phyloP scores from a whole-genome alignment of 768 basidiomycete species.

The Trametes coccinea region DNA sequence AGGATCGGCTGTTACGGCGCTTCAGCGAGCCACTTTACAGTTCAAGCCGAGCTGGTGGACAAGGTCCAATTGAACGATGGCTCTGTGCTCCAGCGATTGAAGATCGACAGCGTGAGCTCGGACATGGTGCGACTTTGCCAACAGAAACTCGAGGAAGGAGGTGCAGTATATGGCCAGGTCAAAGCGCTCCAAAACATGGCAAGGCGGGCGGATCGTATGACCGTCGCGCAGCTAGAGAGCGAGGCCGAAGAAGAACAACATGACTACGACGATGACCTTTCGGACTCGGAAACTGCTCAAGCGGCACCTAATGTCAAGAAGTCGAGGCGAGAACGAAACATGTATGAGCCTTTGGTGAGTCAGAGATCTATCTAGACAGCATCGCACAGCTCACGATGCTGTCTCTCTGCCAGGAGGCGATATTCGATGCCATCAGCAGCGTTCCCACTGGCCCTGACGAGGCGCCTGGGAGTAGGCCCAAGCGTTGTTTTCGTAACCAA shows the following conservation, averaged over 20 bases:
- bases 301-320: background rate
- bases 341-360: background rate
- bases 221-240: background rate
- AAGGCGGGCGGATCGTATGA: background rate
- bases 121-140: too few species aligned
- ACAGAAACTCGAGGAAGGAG: too few species aligned
- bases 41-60: too few species aligned
- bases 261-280: background rate
- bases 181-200: background rate
- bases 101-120: too few species aligned
- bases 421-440: background rate
- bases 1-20: too few species aligned
- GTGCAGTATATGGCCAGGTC: background rate
- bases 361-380: background rate
- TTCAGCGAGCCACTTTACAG: too few species aligned
- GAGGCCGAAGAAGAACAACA: background rate
- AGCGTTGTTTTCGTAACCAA: background rate
- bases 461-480: background rate
- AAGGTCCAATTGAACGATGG: too few species aligned
- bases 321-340: background rate
- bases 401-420: background rate
- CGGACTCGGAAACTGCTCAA: background rate
- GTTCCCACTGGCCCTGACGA: too few species aligned
- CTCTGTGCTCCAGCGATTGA: too few species aligned
- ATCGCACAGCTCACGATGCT: background rate